phyloP scores from a whole-genome alignment of 2,329 filamentous ascomycete genomes.

The Xylariaceae sp. region DNA sequence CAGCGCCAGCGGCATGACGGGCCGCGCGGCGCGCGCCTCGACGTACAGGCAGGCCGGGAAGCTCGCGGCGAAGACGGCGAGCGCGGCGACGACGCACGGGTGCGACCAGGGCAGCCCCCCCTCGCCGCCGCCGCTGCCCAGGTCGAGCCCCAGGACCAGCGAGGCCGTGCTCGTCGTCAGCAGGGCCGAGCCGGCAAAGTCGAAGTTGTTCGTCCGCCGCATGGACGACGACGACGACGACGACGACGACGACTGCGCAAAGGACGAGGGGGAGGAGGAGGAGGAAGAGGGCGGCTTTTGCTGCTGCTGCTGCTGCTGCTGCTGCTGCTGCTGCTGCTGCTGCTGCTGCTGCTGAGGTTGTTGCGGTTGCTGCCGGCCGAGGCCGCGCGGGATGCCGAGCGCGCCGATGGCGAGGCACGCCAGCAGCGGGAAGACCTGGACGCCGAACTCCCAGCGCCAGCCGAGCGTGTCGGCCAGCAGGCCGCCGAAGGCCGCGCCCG shows the following conservation, averaged over 20 bases:
- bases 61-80: constrained; percentile 38
- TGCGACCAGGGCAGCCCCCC: constrained; percentile 34
- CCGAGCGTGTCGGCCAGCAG: constrained; percentile 62
- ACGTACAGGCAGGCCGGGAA: constrained; percentile 46
- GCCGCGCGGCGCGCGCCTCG: constrained; percentile 41
- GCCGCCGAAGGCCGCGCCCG: constrained; percentile 63
- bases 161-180: constrained; percentile 47
- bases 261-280: no score
- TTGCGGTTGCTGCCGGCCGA: constrained; percentile 39
- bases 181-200: constrained; percentile 46
- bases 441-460: constrained; percentile 66
- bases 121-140: neutral
- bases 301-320: constrained; percentile 40
- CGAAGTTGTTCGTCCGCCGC: no score
- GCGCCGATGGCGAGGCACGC: constrained; percentile 38
- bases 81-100: constrained; percentile 46
- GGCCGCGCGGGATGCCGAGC: constrained; percentile 41
- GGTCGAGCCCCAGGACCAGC: constrained; percentile 41
- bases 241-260: no score
- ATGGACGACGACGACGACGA: no score
- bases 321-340: constrained; percentile 28
- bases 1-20: constrained; percentile 54
- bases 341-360: constrained; percentile 34
- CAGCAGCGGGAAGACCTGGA: constrained; percentile 48
- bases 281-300: no score